Conservation (phyloP, 1,284 basidiomycete genomes). For the Ceratobasidium sp. region DNA sequence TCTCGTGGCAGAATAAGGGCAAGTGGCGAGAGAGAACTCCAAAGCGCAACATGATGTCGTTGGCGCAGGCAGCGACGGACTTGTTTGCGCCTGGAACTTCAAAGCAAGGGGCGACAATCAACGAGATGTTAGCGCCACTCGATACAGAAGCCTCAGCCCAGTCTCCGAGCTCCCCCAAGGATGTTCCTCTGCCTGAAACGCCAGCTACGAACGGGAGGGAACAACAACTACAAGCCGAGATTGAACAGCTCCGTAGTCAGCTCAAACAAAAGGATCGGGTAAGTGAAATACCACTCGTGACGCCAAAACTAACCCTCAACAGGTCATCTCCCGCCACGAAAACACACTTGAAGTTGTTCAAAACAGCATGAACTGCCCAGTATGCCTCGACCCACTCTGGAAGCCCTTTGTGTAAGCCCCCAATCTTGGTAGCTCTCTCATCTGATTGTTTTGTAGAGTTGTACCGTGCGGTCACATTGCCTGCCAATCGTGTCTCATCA, state of each 20-base stretch:
- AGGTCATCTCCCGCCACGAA: slow-evolving; percentile 23
- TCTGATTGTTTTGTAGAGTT: slow-evolving; percentile 8
- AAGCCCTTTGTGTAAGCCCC: slow-evolving; percentile 20
- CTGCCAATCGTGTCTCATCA: slow-evolving; percentile 36
- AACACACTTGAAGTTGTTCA: slow-evolving; percentile 5
- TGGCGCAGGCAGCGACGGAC: not conserved
- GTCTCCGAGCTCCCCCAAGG: not conserved
- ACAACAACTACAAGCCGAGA: slow-evolving; percentile 13
- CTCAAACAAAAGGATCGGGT: slow-evolving; percentile 21
- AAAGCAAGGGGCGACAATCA: not conserved
- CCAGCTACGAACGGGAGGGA: not conserved
- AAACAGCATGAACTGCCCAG: slow-evolving; percentile 17
- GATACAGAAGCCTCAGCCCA: not conserved
- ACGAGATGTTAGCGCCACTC: not conserved
- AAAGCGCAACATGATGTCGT: not conserved
- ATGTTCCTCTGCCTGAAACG: not conserved
- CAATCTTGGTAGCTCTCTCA: not conserved
- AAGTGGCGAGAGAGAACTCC: slow-evolving; percentile 22
- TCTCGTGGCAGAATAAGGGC: slow-evolving; percentile 28
- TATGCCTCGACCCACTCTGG: slow-evolving; percentile 17
- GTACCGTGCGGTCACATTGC: slow-evolving; percentile 40
- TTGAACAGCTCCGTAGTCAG: slow-evolving; percentile 4
- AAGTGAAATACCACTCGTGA: not conserved
- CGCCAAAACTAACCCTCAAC: not conserved
- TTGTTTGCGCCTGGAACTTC: not conserved